A percentile compares a stretch with the other conserved stretches of the same genome.
These are phyloP conservation scores for Chionographis japonica DNA, from an alignment of 106 monocot genomes.

Conservation along the genomic window DNA sequence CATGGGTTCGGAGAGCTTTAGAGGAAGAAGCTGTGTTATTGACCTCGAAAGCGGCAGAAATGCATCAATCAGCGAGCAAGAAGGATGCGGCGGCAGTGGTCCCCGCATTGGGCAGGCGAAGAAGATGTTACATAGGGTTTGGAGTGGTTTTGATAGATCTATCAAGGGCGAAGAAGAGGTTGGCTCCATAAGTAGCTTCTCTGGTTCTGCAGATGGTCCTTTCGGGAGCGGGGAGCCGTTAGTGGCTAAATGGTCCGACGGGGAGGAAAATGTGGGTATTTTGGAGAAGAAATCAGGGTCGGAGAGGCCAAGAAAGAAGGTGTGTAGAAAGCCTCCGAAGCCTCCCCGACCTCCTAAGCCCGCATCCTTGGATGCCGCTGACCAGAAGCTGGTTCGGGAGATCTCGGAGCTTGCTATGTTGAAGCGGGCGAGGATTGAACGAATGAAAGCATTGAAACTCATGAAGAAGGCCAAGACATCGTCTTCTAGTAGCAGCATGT, in stretches of 20 bases:
- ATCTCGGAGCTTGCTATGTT: constrained; percentile 30
- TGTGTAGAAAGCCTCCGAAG: constrained; percentile 28
- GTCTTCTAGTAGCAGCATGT: constrained; percentile 26
- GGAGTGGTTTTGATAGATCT: constrained; percentile 6
- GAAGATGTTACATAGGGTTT: constrained; percentile 1
- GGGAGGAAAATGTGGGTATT: constrained; percentile 5
- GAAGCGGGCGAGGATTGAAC: constrained; percentile 35
- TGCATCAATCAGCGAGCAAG: not conserved
- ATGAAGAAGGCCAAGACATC: constrained; percentile 20
- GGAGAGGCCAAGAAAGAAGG: constrained; percentile 27
- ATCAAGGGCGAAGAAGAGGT: not conserved
- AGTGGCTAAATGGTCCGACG: not conserved
- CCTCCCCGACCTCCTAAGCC: constrained; percentile 33
- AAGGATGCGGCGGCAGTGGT: not conserved
- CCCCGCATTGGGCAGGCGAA: not conserved
- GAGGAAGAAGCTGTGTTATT: not conserved
- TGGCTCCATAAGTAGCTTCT: not conserved
- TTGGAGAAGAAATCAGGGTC: constrained; percentile 17
- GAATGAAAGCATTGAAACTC: constrained; percentile 36
- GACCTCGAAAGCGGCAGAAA: constrained; percentile 10
- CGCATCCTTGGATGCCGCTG: constrained; percentile 20
- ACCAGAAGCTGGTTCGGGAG: constrained; percentile 30
- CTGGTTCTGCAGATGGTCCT: not conserved
- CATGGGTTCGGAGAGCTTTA: not conserved
- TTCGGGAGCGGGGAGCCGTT: not conserved